Percentiles rank a stretch among this genome's conserved stretches.
Evolutionary conservation across 2,329 filamentous ascomycete species (phyloP).

Genomic region (Claviceps sp.): DNA sequence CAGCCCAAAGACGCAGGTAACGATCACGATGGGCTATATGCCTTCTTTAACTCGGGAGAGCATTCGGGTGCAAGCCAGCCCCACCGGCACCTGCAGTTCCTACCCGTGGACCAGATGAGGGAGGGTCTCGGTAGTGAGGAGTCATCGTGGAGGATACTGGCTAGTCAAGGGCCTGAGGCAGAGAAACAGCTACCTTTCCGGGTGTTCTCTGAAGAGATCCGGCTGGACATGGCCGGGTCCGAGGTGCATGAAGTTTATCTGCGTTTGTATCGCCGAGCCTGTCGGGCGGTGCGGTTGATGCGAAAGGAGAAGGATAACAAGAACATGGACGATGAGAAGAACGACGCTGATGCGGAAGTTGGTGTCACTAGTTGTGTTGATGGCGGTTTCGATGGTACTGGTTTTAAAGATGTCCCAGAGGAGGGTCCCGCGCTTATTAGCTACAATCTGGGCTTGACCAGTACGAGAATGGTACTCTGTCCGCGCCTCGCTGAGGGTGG

Average conservation of each 20-base stretch:
- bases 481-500: slow-evolving; percentile 41
- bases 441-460: slow-evolving; percentile 51
- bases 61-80: slow-evolving; percentile 60
- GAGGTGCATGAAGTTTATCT: slow-evolving; percentile 32
- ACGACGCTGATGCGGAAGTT: no score
- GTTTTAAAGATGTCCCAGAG: slow-evolving; percentile 10
- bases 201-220: slow-evolving; percentile 28
- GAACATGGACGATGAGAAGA: no score
- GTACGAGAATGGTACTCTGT: slow-evolving; percentile 36
- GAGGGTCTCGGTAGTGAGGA: slow-evolving; percentile 28
- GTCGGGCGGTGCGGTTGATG: slow-evolving; percentile 19
- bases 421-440: slow-evolving; percentile 38
- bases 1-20: background rate
- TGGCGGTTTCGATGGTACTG: background rate
- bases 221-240: slow-evolving; percentile 17
- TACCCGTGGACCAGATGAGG: slow-evolving; percentile 51
- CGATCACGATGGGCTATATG: slow-evolving; percentile 33
- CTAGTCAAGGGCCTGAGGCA: slow-evolving; percentile 15
- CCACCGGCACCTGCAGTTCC: slow-evolving; percentile 58
- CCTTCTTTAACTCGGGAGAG: slow-evolving; percentile 57
- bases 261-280: slow-evolving; percentile 32
- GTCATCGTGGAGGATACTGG: slow-evolving; percentile 34
- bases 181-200: slow-evolving; percentile 26
- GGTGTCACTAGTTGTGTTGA: background rate
- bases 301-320: background rate